Base-by-base conservation (phyloP, 164 flowering plant genomes). In the Cinnamomum chago region DNA sequence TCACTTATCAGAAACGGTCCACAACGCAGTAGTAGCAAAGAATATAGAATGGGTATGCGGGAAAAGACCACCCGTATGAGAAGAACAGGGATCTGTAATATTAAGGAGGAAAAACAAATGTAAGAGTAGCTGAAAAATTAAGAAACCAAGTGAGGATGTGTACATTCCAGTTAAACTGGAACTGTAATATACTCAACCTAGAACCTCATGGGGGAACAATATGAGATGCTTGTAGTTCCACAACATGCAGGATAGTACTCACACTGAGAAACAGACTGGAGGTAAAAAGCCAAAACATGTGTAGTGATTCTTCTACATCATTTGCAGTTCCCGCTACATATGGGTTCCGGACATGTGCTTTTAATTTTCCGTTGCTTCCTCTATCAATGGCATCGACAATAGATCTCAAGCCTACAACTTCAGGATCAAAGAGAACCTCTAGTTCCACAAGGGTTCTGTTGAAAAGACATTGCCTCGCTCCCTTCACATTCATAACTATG, bases 1-100 rank as follows among this genome's bases (percentile, higher is more conserved):
- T 94, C 98, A 76, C 93, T 88, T 94, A 96, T 88, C 50, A 79
- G 82, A 76, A 96, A 96, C 52, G 98, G 99, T 11, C 98, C 99
- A 88, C 97, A 96, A 70, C 88, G 86, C 91, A 93, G 81, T 13
- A 96, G 86, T 68, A 96, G 73, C 58, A 94, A 82, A 40, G 94
- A 77, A 79, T 90, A 87, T 27, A 96, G n/a, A 67, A 88, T 40
- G 40, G 97, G 99, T 58, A 96, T 90, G 50, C 79, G 92, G n/a
- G 99, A 98, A 75, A 98, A 96, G 76, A 96, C 83, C 28, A 94
- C 92, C 78, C 87, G 83, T 75, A 94, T 90, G 70, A 96, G 79
- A 77, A 94, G 83, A 73, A 94, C 82, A 40, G 97, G 95, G 81
- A 95, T 75, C 99, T 95, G 95, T 70, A 72, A 72, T 67, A 30